phyloP scores from a whole-genome alignment of 768 basidiomycete genomes.

The Phlegmacium glaucopus region DNA sequence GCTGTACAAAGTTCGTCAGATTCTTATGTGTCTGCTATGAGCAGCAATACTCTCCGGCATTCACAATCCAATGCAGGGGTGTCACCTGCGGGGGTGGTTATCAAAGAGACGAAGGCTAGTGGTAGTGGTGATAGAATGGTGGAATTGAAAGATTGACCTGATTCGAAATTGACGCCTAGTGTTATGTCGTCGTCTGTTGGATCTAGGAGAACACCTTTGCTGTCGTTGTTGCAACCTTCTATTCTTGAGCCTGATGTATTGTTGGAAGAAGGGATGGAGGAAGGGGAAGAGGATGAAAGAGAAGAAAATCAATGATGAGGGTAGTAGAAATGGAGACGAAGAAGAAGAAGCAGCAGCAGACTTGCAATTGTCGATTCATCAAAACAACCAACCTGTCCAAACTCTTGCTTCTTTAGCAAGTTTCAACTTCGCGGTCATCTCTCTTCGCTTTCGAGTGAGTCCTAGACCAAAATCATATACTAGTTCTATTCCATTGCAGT shows the following conservation, averaged over 20 bases:
- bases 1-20: not conserved
- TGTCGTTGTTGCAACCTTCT: slow-evolving; percentile 16
- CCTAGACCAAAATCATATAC: slow-evolving; percentile 29
- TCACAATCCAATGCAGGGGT: slow-evolving; percentile 7
- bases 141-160: slow-evolving; percentile 49
- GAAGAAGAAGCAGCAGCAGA: slow-evolving; percentile 1
- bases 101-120: slow-evolving; percentile 21
- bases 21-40: not conserved
- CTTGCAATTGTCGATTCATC: slow-evolving; percentile 4
- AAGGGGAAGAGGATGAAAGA: not conserved
- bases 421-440: too few relatives aligned
- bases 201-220: slow-evolving; percentile 1
- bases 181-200: too few relatives aligned
- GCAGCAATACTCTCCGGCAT: slow-evolving; percentile 6
- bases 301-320: not conserved
- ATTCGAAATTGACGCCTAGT: slow-evolving; percentile 69
- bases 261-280: slow-evolving; percentile 6
- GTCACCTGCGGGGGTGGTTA: slow-evolving; percentile 28
- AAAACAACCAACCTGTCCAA: slow-evolving; percentile 17
- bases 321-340: not conserved
- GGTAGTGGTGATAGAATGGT: slow-evolving; percentile 13
- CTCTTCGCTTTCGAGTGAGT: slow-evolving; percentile 7
- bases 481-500: slow-evolving; percentile 32
- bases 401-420: slow-evolving; percentile 25
- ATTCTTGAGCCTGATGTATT: slow-evolving; percentile 21